These are phyloP conservation scores for Trametes gibbosa DNA, from an alignment of 768 basidiomycete genomes.

Conservation along the genomic window DNA sequence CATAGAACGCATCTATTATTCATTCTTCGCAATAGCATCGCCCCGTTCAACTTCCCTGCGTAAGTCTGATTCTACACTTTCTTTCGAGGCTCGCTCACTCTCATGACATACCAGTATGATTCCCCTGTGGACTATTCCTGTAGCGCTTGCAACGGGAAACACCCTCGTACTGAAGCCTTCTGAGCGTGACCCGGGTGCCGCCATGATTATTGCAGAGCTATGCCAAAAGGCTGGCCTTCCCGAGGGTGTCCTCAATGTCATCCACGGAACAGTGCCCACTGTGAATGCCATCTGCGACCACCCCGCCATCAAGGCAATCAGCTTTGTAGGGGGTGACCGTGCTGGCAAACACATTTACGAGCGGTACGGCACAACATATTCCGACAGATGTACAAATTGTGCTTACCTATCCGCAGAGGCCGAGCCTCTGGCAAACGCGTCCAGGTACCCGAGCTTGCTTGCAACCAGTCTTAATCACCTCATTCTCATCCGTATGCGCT, in stretches of 20 bases:
- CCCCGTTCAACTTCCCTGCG: slow-evolving; percentile 92
- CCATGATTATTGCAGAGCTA: slow-evolving; percentile 96
- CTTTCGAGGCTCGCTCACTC: too few species aligned
- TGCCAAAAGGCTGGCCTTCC: slow-evolving; percentile 85
- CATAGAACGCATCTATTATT: not conserved
- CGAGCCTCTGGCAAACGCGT: slow-evolving; percentile 88
- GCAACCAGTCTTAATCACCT: not conserved
- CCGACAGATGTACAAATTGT: not conserved
- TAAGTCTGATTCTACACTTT: slow-evolving; percentile 35
- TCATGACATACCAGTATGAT: slow-evolving; percentile 65
- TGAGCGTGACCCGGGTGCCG: slow-evolving; percentile 94
- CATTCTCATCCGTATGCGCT: not conserved
- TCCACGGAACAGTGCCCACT: slow-evolving; percentile 86
- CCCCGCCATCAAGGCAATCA: slow-evolving; percentile 88
- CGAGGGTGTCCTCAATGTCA: slow-evolving; percentile 86
- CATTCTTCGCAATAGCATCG: slow-evolving; percentile 44
- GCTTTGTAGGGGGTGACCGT: slow-evolving; percentile 92
- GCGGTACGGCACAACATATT: slow-evolving; percentile 41
- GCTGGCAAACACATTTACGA: slow-evolving; percentile 95
- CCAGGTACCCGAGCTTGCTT: slow-evolving; percentile 42
- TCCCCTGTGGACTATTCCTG: slow-evolving; percentile 92
- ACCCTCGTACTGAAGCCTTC: slow-evolving; percentile 94
- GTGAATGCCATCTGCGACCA: slow-evolving; percentile 95
- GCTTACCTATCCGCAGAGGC: slow-evolving; percentile 46
- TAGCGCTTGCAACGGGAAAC: slow-evolving; percentile 88